These are phyloP conservation scores for Sugiyamaella grinbergsii DNA, from an alignment of 1,139 yeast species.

Conservation along the genomic window DNA sequence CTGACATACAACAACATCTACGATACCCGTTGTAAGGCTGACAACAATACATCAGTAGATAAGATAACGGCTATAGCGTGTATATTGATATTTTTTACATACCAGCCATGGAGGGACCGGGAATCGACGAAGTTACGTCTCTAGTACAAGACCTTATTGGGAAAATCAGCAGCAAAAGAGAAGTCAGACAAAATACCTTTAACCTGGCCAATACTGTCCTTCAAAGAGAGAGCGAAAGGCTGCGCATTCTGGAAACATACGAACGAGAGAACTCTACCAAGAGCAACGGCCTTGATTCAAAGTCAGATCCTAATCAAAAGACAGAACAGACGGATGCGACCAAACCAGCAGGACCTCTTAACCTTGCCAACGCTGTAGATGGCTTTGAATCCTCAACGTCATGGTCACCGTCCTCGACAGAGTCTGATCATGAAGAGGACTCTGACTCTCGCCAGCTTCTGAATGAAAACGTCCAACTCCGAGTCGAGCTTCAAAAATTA, in stretches of 20 bases:
- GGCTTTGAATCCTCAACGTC: not conserved
- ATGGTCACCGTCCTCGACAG: constrained; percentile 8
- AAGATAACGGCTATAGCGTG: not conserved
- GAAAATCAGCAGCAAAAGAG: constrained; percentile 25
- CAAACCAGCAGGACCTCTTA: too few species aligned
- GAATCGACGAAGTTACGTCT: constrained; percentile 25
- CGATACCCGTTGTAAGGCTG: constrained; percentile 5
- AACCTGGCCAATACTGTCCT: constrained; percentile 26
- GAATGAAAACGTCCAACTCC: constrained; percentile 32
- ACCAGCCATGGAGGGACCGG: constrained; percentile 16
- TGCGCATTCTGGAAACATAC: constrained; percentile 24
- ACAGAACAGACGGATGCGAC: constrained; percentile 17
- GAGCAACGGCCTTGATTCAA: not conserved
- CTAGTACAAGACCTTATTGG: constrained; percentile 29
- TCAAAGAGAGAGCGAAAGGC: constrained; percentile 26
- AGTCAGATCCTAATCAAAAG: not conserved
- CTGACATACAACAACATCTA: not conserved
- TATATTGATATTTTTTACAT: too few species aligned
- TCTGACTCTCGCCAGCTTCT: constrained; percentile 20
- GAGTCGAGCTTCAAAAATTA: constrained; percentile 35
- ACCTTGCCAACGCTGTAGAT: too few species aligned
- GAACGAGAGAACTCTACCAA: not conserved
- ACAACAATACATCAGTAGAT: too few species aligned
- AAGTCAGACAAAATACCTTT: constrained; percentile 23
- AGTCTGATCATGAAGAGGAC: constrained; percentile 6